Base-by-base conservation (phyloP, 2,329 filamentous ascomycete genomes). In the Arthroderma sp. region DNA sequence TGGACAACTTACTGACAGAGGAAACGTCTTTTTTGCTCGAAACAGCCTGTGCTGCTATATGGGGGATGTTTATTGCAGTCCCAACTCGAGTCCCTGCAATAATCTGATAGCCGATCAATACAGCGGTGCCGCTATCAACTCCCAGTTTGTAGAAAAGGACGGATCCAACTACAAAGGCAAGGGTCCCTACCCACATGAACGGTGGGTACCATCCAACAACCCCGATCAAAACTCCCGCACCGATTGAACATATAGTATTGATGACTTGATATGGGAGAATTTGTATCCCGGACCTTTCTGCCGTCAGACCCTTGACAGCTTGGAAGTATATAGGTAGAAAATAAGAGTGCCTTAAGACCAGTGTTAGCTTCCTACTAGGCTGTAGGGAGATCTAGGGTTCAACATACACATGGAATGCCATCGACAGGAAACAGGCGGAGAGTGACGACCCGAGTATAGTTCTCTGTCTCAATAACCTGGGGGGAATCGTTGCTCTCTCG, bases 291-390 rank as follows among this genome's bases (percentile, higher is more conserved):
- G 69, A 70, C 11, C 65, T 63, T 37, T 71, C 67, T 9, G 74
- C 70, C 1, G 66, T 66, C 2, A 68, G 70, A 15, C 67, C 66
- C 63, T 74, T 74, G 56, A 71, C 69, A 41, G 71, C 70, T 62
- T 77, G 74, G 64, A 76, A 76, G 61, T 71, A 68, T 55, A 67
- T 66, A 2, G 66, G 64, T 4, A 68, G 49, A 13, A 13, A 35
- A n/a, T 64, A 56, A 54, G n/a, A 54, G 21, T 51, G 47, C 23
- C 25, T 21, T 15, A 43, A 19, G 1, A 11, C 19, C 31, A 33
- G 39, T 2, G 23, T 33, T 31, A 19, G 19, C 15, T 4, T 31
- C 3, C 7, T 31, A 31, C 7, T 7, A 7, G 7, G 7, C 28
- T 31, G 4, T 7, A 31, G 28, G 28, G 28, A 21, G 15, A 25